These are phyloP conservation scores for Daldinia decipiens DNA, from an alignment of 495 filamentous ascomycete species.

Conservation along the genomic window DNA sequence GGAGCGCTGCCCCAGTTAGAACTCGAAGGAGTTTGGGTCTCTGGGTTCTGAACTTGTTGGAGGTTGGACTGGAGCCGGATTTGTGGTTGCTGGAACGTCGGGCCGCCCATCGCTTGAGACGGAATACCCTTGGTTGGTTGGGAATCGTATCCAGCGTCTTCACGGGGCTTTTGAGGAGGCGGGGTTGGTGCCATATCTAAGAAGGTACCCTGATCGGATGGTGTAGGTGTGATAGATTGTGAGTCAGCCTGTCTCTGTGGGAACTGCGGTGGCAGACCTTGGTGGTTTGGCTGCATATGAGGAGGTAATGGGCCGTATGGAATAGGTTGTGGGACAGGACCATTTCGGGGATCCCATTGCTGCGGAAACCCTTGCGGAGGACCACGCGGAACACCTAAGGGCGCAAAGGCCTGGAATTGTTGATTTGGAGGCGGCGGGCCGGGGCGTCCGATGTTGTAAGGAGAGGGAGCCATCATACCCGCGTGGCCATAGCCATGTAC, in stretches of 20 bases:
- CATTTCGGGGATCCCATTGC: conserved; percentile 40
- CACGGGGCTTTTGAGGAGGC: conserved; percentile 13
- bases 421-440: conserved; percentile 26
- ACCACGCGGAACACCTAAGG: conserved; percentile 13
- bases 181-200: conserved; percentile 41
- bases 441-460: conserved; percentile 50
- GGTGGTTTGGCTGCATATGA: conserved; percentile 20
- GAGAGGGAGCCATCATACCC: conserved; percentile 46
- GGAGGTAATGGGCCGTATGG: conserved; percentile 12
- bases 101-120: not conserved
- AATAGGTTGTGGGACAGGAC: conserved; percentile 14
- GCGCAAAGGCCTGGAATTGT: conserved; percentile 31
- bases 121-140: conserved; percentile 1
- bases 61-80: conserved; percentile 6
- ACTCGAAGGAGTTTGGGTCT: conserved; percentile 31
- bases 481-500: conserved; percentile 57
- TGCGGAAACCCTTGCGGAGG: conserved; percentile 11
- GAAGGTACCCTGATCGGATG: conserved; percentile 39
- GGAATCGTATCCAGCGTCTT: conserved; percentile 13
- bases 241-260: conserved; percentile 21
- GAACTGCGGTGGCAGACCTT: conserved; percentile 15
- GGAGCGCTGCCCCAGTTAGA: conserved; percentile 42
- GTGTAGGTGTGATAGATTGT: conserved; percentile 26
- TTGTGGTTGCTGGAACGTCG: conserved; percentile 11
- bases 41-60: conserved; percentile 5